These are phyloP conservation scores for Neotropicomus parvogracilis DNA, from an alignment of 1,284 basidiomycete genomes.

Conservation along the genomic window DNA sequence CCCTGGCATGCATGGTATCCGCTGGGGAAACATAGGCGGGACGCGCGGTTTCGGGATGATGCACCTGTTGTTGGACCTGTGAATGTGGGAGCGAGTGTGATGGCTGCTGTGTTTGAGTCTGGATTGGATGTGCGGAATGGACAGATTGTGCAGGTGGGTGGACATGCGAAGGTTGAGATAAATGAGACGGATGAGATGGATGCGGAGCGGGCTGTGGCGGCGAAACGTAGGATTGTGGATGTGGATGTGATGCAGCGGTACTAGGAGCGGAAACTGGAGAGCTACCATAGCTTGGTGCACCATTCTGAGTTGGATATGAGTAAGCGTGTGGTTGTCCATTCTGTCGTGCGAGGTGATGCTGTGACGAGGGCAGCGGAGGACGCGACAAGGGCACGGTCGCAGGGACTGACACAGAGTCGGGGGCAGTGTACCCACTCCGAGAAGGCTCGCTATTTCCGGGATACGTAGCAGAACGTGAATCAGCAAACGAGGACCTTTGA, in stretches of 20 bases:
- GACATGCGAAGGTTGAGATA: conserved; percentile 20
- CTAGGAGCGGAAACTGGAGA: conserved; percentile 16
- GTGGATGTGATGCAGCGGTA: conserved; percentile 14
- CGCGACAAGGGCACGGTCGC: conserved; percentile 22
- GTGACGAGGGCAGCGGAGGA: conserved; percentile 9
- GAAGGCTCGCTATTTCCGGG: conserved; percentile 16
- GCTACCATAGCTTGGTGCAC: conserved; percentile 13
- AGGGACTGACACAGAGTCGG: conserved; percentile 19
- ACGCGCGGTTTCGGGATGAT: conserved; percentile 24
- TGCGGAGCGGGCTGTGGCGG: conserved; percentile 18
- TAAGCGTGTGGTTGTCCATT: conserved; percentile 22
- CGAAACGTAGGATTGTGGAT: conserved; percentile 25
- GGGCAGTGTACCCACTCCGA: conserved; percentile 14
- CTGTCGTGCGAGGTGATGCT: conserved; percentile 25
- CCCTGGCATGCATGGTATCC: conserved; percentile 28
- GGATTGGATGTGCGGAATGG: conserved; percentile 21
- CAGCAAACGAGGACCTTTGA: conserved; percentile 25
- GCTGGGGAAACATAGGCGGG: conserved; percentile 30
- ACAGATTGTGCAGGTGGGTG: conserved; percentile 15
- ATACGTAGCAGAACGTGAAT: conserved; percentile 27
- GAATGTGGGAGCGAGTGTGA: conserved; percentile 23
- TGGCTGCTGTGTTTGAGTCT: conserved; percentile 17
- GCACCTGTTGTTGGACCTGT: conserved; percentile 29
- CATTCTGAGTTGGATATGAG: conserved; percentile 21
- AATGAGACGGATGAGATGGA: conserved; percentile 19